Conservation (phyloP, 495 filamentous ascomycete genomes). For the Aspergillus ostianus region DNA sequence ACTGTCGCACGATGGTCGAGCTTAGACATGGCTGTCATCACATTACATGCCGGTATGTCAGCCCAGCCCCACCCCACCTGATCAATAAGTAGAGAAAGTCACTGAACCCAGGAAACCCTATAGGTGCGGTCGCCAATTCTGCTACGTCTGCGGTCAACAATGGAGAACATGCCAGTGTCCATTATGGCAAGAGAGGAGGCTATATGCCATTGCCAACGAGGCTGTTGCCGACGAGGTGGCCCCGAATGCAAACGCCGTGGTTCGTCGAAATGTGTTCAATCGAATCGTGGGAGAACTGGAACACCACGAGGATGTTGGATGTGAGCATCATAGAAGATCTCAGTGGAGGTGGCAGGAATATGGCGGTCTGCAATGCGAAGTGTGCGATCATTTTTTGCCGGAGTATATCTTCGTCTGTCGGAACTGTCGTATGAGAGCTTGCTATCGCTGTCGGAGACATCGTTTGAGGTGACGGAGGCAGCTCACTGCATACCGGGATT, state of each 20-base stretch:
- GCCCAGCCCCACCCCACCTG: not conserved
- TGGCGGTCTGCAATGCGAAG: constrained; percentile 17
- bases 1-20: constrained; percentile 22
- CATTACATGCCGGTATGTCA: constrained; percentile 22
- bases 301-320: constrained; percentile 14
- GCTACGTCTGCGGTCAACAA: constrained; percentile 11
- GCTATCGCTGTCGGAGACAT: constrained; percentile 17
- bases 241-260: not conserved
- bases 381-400: constrained; percentile 8
- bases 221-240: not conserved
- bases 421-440: constrained; percentile 14
- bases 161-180: not conserved
- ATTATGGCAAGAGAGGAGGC: not conserved
- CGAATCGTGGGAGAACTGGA: constrained; percentile 5
- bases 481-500: too few relatives aligned
- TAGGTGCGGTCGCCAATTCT: constrained; percentile 18
- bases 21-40: constrained; percentile 20
- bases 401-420: constrained; percentile 18
- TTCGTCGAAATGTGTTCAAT: constrained; percentile 5
- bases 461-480: not conserved
- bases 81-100: not conserved
- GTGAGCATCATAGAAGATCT: constrained; percentile 10
- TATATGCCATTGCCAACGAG: not conserved
- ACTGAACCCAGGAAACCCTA: not conserved
- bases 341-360: constrained; percentile 18